Percentiles rank a stretch among this genome's conserved stretches.
phyloP scores from a whole-genome alignment of 2,329 filamentous ascomycete species.

The Calonectria hongkongensis region DNA sequence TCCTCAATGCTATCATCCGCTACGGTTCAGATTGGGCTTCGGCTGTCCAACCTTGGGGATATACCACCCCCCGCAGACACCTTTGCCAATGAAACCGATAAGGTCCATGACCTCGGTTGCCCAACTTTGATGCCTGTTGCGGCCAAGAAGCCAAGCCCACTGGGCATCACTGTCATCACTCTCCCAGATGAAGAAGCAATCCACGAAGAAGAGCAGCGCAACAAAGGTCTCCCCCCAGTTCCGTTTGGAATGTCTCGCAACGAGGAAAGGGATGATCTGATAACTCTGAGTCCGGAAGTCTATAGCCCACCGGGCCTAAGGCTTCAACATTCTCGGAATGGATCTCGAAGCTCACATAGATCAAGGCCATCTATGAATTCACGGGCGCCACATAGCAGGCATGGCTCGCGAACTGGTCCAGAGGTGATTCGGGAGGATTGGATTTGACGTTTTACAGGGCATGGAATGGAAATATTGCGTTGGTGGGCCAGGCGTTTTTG shows the following conservation, averaged over 20 bases:
- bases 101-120: slow-evolving; percentile 63
- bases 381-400: slow-evolving; percentile 42
- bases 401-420: slow-evolving; percentile 34
- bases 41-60: slow-evolving; percentile 77
- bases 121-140: slow-evolving; percentile 49
- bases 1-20: slow-evolving; percentile 79
- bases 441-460: slow-evolving; percentile 23
- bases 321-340: slow-evolving; percentile 36
- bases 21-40: slow-evolving; percentile 82
- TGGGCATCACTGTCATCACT: slow-evolving; percentile 53
- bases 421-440: slow-evolving; percentile 36
- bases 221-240: slow-evolving; percentile 59
- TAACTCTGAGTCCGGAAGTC: slow-evolving; percentile 70
- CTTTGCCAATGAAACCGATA: slow-evolving; percentile 48
- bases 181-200: slow-evolving; percentile 50
- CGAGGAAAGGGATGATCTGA: slow-evolving; percentile 54
- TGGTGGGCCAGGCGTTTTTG: not conserved
- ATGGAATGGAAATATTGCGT: not conserved
- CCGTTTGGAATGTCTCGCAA: slow-evolving; percentile 47
- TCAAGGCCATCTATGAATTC: slow-evolving; percentile 47
- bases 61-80: slow-evolving; percentile 60
- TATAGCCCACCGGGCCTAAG: slow-evolving; percentile 65
- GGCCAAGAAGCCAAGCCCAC: slow-evolving; percentile 50
- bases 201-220: slow-evolving; percentile 47
- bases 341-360: slow-evolving; percentile 45